phyloP scores from a whole-genome alignment of 805 yeast species.

The Hanseniaspora vineae region DNA sequence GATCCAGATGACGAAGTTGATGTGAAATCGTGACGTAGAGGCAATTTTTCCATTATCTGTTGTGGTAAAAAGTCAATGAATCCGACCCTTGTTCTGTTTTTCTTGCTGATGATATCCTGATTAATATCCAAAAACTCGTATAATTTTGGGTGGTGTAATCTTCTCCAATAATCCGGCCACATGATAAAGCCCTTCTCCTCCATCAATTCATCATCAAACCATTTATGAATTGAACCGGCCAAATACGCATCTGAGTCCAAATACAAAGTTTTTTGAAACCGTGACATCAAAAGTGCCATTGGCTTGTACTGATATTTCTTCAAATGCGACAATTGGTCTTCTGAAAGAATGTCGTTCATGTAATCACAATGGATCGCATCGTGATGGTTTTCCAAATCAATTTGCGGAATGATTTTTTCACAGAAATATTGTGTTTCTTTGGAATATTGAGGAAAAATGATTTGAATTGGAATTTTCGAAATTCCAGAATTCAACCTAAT shows the following conservation, averaged over 20 bases:
- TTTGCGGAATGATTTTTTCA: slow-evolving; percentile 34
- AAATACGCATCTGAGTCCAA: background rate
- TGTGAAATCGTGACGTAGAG: no score
- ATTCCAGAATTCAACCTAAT: slow-evolving; percentile 31
- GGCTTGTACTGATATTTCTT: slow-evolving; percentile 10
- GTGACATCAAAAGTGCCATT: background rate
- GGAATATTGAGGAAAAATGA: slow-evolving; percentile 49
- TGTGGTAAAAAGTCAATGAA: slow-evolving; percentile 21
- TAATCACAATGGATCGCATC: slow-evolving; percentile 27
- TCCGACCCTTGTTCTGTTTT: slow-evolving; percentile 3
- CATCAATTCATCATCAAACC: slow-evolving; percentile 22
- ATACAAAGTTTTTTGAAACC: background rate
- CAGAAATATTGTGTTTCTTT: slow-evolving; percentile 59
- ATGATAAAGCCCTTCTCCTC: slow-evolving; percentile 32
- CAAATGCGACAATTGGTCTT: slow-evolving; percentile 25
- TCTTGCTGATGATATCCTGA: slow-evolving; percentile 21
- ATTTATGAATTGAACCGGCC: background rate
- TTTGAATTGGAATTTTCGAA: slow-evolving; percentile 57
- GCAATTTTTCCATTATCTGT: slow-evolving; percentile 25
- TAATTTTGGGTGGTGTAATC: slow-evolving; percentile 49
- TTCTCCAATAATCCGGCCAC: slow-evolving; percentile 66
- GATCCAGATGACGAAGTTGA: no score
- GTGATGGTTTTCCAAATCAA: slow-evolving; percentile 17
- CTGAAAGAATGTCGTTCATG: slow-evolving; percentile 49
- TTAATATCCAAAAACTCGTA: slow-evolving; percentile 41